Base-by-base conservation (phyloP, 345 rosid genomes). In the Aquilaria sinensis region DNA sequence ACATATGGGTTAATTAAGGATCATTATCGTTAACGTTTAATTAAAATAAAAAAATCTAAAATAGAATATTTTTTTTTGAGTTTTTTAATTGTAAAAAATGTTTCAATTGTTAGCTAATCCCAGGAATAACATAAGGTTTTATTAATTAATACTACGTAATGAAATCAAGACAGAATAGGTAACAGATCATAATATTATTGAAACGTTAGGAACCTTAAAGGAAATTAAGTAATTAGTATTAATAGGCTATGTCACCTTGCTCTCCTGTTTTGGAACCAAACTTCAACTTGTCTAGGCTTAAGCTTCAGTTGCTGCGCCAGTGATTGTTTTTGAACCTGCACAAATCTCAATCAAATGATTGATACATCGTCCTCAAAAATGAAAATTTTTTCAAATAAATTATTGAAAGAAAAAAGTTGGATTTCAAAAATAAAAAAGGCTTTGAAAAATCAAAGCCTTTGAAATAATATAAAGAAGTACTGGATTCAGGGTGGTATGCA, bases 261-360 rank as follows among this genome's bases (percentile, higher is more conserved):
- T 74, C 94, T 76, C 63, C 94, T 78, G 75, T 87, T 87, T 56
- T 87, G 94, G 74, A 87, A 87, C 94, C 94, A 87, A 33, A 87
- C 94, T 75, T 87, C 94, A 9, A 87, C 90, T 64, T 87, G 94
- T 16, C 94, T 77, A 52, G 86, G 86, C 58, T 85, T 78, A 57
- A 87, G 82, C 75, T 83, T 83, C 70, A 87, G 55, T 62, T 73
- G 79, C 45, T 79, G 75, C 11, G 93, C 88, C 50, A 87, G 64
- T 55, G 71, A 86, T 71, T 78, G 81, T 76, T 87, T 86, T 70
- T 82, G 89, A 58, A 71, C 78, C 92, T 86, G 62, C 46, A 41
- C 53, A 52, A 65, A 12, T 53, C 57, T 62, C 41, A 51, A 56
- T 37, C 1, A 16, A 16, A 16, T 16, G 23, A 16, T 16, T 16